Evolutionary conservation across 352 stramenopile species (phyloP), one percentile per base, ranked within the genome.

Genomic region (Pythium sukuiense): DNA sequence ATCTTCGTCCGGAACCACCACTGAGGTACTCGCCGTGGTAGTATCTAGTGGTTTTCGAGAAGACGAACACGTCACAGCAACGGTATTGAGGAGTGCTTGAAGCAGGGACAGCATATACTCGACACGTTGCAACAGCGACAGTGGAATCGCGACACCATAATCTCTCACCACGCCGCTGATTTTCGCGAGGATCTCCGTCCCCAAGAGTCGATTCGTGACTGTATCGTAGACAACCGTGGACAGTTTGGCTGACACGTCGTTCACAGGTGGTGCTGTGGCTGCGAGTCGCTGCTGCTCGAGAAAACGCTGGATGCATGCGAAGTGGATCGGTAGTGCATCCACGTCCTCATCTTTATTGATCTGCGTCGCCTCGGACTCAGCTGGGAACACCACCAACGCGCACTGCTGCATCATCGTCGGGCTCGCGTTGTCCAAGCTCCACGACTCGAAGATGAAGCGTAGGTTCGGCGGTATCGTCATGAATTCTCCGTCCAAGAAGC

Each of bases 391-490:
- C 14, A 70, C 68, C 26, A 74, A 27, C 16, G 52, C 27, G 35
- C 54, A 67, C 11, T 61, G 26, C 33, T 70, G 59, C 13, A 76
- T 79, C 24, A 70, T 33, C 2, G 46, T 41, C 0, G 68, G 68
- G 11, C 62, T 64, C 18, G 59, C 68, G 12, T 64, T 57, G 2
- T 62, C 24, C 2, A 74, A 52, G 24, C 29, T 63, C 48, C 83
- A 49, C 0, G 79, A 73, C 59, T 93, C 85, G 32, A 92, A 91
- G 0, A 87, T 1, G 27, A 93, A 77, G 0, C 75, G 81, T 14
- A 93, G 27, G 26, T 90, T 89, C 2, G 83, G 79, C 1, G 84
- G 80, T 1, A 87, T 41, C 0, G 77, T 87, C 77, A 89, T 86
- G 59, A 84, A 80, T 48, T 74, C 68, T 5, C 68, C 68, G 45